A percentile compares a stretch with the other conserved stretches of the same genome.
These are phyloP conservation scores for Globisporangium irregulare DNA, from an alignment of 352 stramenopile genomes.

Conservation along the genomic window DNA sequence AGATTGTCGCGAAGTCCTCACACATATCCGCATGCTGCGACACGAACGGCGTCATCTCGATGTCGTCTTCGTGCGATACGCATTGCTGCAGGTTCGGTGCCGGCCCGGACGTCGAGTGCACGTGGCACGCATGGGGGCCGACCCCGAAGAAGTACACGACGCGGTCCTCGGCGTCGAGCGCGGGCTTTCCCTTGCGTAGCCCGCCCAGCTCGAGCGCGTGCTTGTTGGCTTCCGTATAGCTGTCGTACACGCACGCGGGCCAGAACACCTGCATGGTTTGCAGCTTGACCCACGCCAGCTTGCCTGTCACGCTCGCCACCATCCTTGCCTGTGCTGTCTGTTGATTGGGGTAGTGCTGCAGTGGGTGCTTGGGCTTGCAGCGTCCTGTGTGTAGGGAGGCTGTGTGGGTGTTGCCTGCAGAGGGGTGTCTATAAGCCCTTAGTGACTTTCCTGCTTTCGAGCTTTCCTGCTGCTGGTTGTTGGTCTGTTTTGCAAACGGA, in stretches of 20 bases:
- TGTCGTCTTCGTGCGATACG: slow-evolving; percentile 39
- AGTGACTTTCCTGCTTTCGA: background rate
- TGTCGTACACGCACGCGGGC: slow-evolving; percentile 65
- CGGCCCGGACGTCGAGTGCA: slow-evolving; percentile 19
- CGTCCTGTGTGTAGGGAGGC: background rate
- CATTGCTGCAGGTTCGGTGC: slow-evolving; percentile 53
- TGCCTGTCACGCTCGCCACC: background rate
- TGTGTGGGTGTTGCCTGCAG: background rate
- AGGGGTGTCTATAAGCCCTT: background rate
- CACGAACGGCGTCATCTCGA: slow-evolving; percentile 17
- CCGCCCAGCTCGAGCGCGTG: slow-evolving; percentile 48
- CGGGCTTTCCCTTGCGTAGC: slow-evolving; percentile 43
- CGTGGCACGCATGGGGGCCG: slow-evolving; percentile 29
- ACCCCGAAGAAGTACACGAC: slow-evolving; percentile 85
- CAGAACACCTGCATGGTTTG: slow-evolving; percentile 57
- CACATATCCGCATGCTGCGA: slow-evolving; percentile 13
- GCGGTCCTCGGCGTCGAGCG: slow-evolving; percentile 61
- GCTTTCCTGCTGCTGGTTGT: background rate
- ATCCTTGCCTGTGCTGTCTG: background rate
- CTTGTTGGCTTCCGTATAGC: slow-evolving; percentile 40
- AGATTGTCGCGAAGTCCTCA: slow-evolving; percentile 42
- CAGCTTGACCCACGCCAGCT: slow-evolving; percentile 49
- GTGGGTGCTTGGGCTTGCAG: background rate
- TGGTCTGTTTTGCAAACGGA: background rate
- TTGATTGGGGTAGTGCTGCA: background rate